Conservation (phyloP, 768 basidiomycete genomes). For the Exidia glandulosa region DNA sequence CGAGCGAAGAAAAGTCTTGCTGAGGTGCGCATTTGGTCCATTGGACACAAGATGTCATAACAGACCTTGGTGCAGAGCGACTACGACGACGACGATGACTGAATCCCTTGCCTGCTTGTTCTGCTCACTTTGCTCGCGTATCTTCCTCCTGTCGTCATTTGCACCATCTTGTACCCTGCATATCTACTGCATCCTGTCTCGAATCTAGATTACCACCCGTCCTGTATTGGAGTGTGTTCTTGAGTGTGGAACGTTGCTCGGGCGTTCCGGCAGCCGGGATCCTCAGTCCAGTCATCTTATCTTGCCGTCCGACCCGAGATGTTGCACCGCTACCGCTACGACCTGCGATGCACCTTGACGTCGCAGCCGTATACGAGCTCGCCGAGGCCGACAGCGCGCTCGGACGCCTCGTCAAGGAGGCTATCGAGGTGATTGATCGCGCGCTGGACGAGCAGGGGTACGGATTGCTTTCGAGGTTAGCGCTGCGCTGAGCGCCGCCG, state of each 20-base stretch:
- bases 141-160: neutral
- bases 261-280: neutral
- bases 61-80: neutral
- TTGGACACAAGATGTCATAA: neutral
- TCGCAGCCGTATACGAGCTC: conserved; percentile 46
- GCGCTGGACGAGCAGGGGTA: conserved; percentile 75
- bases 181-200: neutral
- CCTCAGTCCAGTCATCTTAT: neutral
- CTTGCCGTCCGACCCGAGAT: too few relatives aligned
- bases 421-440: conserved; percentile 69
- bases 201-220: neutral
- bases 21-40: conserved; percentile 7
- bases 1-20: conserved; percentile 56
- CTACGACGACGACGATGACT: neutral
- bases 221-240: too few relatives aligned
- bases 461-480: conserved; percentile 23
- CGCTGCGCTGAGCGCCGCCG: neutral
- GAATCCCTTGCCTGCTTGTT: neutral
- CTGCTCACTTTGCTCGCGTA: neutral
- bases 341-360: conserved; percentile 2
- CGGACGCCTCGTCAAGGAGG: conserved; percentile 57
- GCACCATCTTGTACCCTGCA: neutral
- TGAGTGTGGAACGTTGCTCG: too few relatives aligned
- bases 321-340: neutral
- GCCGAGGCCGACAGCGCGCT: conserved; percentile 40